These are phyloP conservation scores for Trichopus zeylanicus DNA, from an alignment of 116 monocot species.

Conservation along the genomic window DNA sequence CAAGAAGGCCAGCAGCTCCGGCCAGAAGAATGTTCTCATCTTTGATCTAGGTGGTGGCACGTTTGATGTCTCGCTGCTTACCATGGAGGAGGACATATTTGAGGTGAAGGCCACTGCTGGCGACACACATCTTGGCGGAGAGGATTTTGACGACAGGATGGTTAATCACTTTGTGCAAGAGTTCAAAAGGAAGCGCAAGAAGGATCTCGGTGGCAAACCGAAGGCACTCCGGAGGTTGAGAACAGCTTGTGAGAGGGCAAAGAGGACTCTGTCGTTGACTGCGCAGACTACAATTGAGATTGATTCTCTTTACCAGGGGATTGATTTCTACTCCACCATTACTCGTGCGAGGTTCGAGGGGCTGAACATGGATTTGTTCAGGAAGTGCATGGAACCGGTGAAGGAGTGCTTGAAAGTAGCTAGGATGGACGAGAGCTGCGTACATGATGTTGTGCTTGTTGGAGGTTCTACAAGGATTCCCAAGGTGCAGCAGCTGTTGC, in stretches of 20 bases:
- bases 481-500: conserved; percentile 45
- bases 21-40: conserved; percentile 75
- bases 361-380: conserved; percentile 44
- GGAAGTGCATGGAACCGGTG: conserved; percentile 50
- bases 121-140: conserved; percentile 60
- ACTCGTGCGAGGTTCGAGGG: conserved; percentile 38
- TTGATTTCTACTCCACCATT: conserved; percentile 45
- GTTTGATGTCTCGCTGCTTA: conserved; percentile 63
- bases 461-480: conserved; percentile 53
- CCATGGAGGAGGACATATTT: conserved; percentile 60
- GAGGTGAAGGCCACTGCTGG: conserved; percentile 65
- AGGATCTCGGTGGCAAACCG: conserved; percentile 57
- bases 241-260: conserved; percentile 61
- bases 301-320: conserved; percentile 40
- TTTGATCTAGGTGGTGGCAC: conserved; percentile 73
- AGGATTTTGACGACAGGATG: conserved; percentile 64
- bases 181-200: conserved; percentile 64
- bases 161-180: conserved; percentile 74
- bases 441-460: conserved; percentile 46
- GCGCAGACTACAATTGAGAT: conserved; percentile 53
- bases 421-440: conserved; percentile 39
- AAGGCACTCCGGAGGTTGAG: conserved; percentile 50
- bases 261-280: conserved; percentile 59
- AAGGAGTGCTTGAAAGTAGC: conserved; percentile 52
- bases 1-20: conserved; percentile 41